A percentile compares a stretch with the other conserved stretches of the same genome.
phyloP scores from a whole-genome alignment of 2,329 filamentous ascomycete species.

The Onygenales sp. region DNA sequence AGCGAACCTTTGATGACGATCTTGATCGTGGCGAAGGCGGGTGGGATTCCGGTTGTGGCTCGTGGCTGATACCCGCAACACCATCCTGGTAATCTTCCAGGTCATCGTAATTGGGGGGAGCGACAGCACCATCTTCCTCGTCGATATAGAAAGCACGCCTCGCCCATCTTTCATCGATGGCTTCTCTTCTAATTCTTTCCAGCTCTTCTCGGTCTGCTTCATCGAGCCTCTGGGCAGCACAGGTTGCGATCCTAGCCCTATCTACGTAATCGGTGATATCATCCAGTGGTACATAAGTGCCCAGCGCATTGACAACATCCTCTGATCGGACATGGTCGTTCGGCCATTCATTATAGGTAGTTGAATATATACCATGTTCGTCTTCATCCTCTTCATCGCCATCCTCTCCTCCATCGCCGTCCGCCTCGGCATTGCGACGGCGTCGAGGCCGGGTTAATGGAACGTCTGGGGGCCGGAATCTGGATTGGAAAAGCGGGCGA shows the following conservation, averaged over 20 bases:
- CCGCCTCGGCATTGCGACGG: neutral
- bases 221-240: conserved; percentile 29
- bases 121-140: conserved; percentile 66
- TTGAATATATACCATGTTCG: conserved; percentile 6
- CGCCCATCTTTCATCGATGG: conserved; percentile 63
- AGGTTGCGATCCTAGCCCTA: conserved; percentile 29
- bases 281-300: conserved; percentile 30
- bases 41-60: conserved; percentile 21
- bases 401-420: conserved; percentile 11
- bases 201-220: conserved; percentile 28
- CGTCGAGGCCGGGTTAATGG: conserved; percentile 6
- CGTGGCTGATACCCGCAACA: conserved; percentile 15
- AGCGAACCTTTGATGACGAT: conserved; percentile 70
- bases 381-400: conserved; percentile 14
- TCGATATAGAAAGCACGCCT: conserved; percentile 74
- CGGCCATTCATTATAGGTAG: conserved; percentile 26
- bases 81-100: conserved; percentile 46
- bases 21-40: conserved; percentile 49
- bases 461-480: conserved; percentile 10
- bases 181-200: conserved; percentile 28
- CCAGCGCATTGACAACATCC: conserved; percentile 35
- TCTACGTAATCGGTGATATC: conserved; percentile 35
- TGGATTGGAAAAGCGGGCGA: conserved; percentile 8
- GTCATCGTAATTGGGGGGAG: conserved; percentile 51
- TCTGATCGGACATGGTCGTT: conserved; percentile 28